A percentile compares a stretch with the other conserved stretches of the same genome.
phyloP scores from a whole-genome alignment of 306 rosid genomes.

The Glycine soja region DNA sequence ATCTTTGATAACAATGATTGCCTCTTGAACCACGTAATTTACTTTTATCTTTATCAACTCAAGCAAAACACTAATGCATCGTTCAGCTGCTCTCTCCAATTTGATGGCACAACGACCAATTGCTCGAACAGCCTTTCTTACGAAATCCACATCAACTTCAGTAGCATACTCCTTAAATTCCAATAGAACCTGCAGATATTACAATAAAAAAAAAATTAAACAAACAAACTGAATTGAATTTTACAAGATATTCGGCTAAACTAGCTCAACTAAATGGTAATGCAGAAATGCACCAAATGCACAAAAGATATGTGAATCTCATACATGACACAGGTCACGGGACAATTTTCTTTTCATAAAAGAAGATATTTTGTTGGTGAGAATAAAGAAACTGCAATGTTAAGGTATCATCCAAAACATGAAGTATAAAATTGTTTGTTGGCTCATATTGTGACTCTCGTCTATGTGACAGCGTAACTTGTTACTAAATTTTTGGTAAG shows the following conservation, averaged over 20 bases:
- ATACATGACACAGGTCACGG: neutral
- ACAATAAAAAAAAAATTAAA: neutral
- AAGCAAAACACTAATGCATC: slow-evolving; percentile 94
- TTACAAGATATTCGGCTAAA: neutral
- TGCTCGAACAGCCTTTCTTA: slow-evolving; percentile 92
- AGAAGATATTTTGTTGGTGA: neutral
- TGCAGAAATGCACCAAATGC: slow-evolving; percentile 2
- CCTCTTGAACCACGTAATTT: slow-evolving; percentile 94
- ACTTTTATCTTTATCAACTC: slow-evolving; percentile 95
- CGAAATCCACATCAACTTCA: slow-evolving; percentile 95
- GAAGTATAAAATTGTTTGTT: neutral
- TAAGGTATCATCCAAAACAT: slow-evolving; percentile 19
- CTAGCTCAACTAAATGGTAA: slow-evolving; percentile 7
- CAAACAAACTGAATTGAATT: neutral
- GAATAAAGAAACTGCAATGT: neutral
- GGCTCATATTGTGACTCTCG: neutral
- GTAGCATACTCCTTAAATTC: slow-evolving; percentile 97
- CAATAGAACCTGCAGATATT: slow-evolving; percentile 73
- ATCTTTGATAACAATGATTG: slow-evolving; percentile 94
- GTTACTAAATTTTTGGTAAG: neutral
- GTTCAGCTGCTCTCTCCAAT: slow-evolving; percentile 95
- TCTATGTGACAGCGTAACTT: no score
- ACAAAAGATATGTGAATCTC: slow-evolving; percentile 24
- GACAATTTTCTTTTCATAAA: neutral
- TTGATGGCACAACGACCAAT: slow-evolving; percentile 98